Evolutionary conservation across 306 rosid genomes (phyloP), one percentile per base, ranked within the genome.

Genomic region (Dalbergia oliveri): DNA sequence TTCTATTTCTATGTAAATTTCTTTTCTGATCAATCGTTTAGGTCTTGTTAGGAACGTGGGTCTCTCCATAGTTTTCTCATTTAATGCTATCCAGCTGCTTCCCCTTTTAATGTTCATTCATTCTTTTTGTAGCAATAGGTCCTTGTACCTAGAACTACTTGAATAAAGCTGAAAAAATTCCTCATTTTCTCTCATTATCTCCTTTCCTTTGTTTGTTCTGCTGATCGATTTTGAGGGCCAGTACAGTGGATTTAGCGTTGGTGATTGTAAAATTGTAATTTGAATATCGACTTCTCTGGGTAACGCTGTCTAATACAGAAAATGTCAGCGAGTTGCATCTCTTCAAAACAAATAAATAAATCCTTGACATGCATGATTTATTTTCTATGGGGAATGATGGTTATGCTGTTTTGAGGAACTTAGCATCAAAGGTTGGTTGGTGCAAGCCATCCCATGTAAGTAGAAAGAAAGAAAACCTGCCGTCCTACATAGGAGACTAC

Each of bases 71-170:
- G 77, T 64, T 77, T 64, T 69, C 69, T 80, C 78, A 63, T 75
- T 68, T 54, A 49, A 63, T 69, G 79, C 74, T 76, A 69, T 68
- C 63, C 90, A 72, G 89, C 94, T 91, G 93, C 91, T 88, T 86
- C 92, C 90, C 82, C 49, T 35, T 75, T 65, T 61, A 41, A 84
- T 80, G 81, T 90, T 90, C 87, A 81, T 82, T 85, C 86, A 88
- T 88, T 92, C 90, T 86, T 92, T 88, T 85, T 85, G 93, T 90
- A 88, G 90, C 87, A 50, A 73, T 64, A 72, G 93, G 82, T 86
- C 76, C 54, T 60, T 81, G 89, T 87, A 83, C 90, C 91, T 84
- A 84, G 35, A 85, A 88, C 92, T 91, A 87, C 94, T 71, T 66
- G 75, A 92, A 91, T 92, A 91, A 91, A 92, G 72, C 66, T 58